Base-by-base conservation (phyloP, 306 rosid genomes). In the Gastrolobium villosum region DNA sequence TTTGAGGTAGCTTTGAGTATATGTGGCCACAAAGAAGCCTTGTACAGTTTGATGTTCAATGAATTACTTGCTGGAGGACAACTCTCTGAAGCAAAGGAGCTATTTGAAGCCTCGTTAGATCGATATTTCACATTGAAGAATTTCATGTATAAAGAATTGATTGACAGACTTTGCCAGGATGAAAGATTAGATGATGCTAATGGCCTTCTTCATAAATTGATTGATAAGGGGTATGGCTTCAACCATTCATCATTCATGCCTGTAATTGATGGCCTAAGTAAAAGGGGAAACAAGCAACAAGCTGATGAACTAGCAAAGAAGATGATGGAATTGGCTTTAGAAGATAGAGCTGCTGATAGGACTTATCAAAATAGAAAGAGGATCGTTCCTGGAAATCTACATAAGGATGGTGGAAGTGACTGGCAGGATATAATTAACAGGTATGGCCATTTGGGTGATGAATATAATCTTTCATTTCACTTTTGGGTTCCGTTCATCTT, bases 341-440 rank as follows among this genome's bases (percentile, higher is more conserved):
- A 87, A 76, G 91, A 76, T 50, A 82, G 87, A 73, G 65, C 77
- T 44, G 69, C 26, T 5, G 77, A 87, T 61, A 86, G 68, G 87
- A 77, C 73, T 72, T 69, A 63, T 78, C 86, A 44, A 74, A 75
- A 34, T 53, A 82, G 41, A 52, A 87, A 67, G 75, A 61, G 74
- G 78, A 67, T 39, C 53, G 40, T 49, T 60, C 78, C 53, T 63
- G 77, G 85, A 81, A 91, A 79, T 70, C 76, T 74, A 62, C 66
- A 57, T 6, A 83, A 85, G 31, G 35, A 53, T 77, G 79, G 73
- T 45, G 83, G 80, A 70, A 86, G 80, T 71, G 89, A 89, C 74
- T 95, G 99, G 97, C 90, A 72, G 81, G 89, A 84, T 77, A 87
- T 91, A 55, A 70, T 95, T 66, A 87, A 91, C 92, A 92, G 98